Evolutionary conservation across 192 early-diverging fungal species (phyloP), one percentile per base, ranked within the genome.

Genomic region (Coemansia erecta): DNA sequence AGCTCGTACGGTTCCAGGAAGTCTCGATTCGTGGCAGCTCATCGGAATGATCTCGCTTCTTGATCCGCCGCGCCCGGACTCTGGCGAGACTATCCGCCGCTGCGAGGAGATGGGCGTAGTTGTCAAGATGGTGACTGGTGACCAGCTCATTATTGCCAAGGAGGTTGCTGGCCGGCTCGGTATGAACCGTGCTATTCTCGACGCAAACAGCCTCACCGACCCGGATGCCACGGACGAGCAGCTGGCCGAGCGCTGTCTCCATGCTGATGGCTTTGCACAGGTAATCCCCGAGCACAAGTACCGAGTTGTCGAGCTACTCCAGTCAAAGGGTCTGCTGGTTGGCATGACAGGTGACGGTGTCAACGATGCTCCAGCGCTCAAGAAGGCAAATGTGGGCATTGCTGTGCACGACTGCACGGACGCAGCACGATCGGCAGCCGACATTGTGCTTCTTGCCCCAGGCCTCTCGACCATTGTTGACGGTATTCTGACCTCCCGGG

Each of bases 201-300:
- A 94, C 71, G 93, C 94, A 28, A 81, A 83, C 53, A 88, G 90
- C 60, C 82, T 98, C 35, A 87, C 92, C 10, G 92, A 94, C 66
- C 81, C 88, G 14, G 75, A 81, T 56, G 85, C 83, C 50, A 80
- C 81, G 21, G 94, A 97, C 64, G 89, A 89, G 56, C 87, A 88
- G 66, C 78, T 95, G 15, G 91, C 89, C 46, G 85, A 92, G 70
- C 88, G 92, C 68, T 87, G 87, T 60, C 80, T 85, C 46, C 89
- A 91, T 54, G 90, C 91, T 14, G 95, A 98, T 77, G 95, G 95
- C 53, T 98, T 98, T 78, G 95, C 93, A 15, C 92, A 95, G 70
- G 95, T 98, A 31, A 95, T 94, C 79, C 95, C 95, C 52, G 95
- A 98, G 74, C 94, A 98, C 90, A 98, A 98, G 80, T 95, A 92